Conservation (phyloP, 1,139 yeast species). For the Wickerhamomyces sp. region DNA sequence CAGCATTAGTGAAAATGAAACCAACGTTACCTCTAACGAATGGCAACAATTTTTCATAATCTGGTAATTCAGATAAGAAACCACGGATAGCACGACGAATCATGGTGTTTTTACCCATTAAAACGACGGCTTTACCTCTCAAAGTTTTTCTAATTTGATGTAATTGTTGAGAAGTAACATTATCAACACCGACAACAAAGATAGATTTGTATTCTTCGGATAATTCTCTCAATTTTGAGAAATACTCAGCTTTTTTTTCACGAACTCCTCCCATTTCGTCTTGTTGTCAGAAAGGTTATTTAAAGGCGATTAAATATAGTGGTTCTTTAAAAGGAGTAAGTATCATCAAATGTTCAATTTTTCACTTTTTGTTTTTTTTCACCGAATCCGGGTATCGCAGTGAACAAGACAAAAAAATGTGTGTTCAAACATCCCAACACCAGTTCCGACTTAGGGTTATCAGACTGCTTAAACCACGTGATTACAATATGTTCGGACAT, state of each 20-base stretch:
- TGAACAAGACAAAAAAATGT: too few species aligned
- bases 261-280: slow-evolving; percentile 99
- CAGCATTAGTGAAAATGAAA: slow-evolving; percentile 97
- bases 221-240: slow-evolving; percentile 89
- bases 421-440: too few species aligned
- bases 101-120: slow-evolving; percentile 99
- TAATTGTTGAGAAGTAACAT: slow-evolving; percentile 99
- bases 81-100: slow-evolving; percentile 99
- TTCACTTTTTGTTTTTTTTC: background rate
- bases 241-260: slow-evolving; percentile 95
- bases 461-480: too few species aligned
- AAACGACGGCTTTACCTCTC: slow-evolving; percentile 90
- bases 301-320: slow-evolving; percentile 50
- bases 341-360: too few species aligned
- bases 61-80: slow-evolving; percentile 90
- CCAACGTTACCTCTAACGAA: slow-evolving; percentile 97
- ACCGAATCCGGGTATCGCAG: too few species aligned
- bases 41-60: slow-evolving; percentile 92
- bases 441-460: too few species aligned
- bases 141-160: slow-evolving; percentile 98
- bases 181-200: slow-evolving; percentile 98
- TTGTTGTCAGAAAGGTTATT: slow-evolving; percentile 81
- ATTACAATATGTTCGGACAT: too few species aligned
- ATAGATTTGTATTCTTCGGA: slow-evolving; percentile 96
- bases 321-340: background rate